Evolutionary conservation across 2,329 filamentous ascomycete species (phyloP).

Genomic region (Fusarium sp.): DNA sequence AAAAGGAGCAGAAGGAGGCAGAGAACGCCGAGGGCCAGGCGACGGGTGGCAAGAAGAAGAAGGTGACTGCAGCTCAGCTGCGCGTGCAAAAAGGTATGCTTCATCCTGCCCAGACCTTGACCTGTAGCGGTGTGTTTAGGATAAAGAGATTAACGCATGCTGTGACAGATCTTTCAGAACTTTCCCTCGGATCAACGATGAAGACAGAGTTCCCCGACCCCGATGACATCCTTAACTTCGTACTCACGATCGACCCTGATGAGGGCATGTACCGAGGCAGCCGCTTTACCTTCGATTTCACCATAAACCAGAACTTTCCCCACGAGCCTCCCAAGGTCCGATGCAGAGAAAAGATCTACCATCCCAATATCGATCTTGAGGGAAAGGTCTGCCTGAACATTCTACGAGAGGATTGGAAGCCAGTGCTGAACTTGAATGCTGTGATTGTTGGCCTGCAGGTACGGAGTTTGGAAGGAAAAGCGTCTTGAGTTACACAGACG

Average conservation of each 20-base stretch:
- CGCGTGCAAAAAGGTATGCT: constrained; percentile 89
- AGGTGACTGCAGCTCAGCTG: constrained; percentile 94
- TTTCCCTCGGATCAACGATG: constrained; percentile 82
- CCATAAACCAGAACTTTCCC: constrained; percentile 93
- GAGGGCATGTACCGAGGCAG: constrained; percentile 90
- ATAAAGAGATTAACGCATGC: constrained; percentile 9
- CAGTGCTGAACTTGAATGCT: constrained; percentile 93
- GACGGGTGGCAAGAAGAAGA: constrained; percentile 89
- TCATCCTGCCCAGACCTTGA: neutral
- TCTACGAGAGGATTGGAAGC: constrained; percentile 97
- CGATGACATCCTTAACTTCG: constrained; percentile 87
- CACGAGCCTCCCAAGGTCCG: constrained; percentile 98
- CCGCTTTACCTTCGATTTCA: constrained; percentile 87
- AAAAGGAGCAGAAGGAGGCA: constrained; percentile 96
- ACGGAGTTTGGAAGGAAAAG: constrained; percentile 24
- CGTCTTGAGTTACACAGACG: neutral
- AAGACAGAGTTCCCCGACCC: constrained; percentile 81
- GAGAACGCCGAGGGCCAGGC: constrained; percentile 79
- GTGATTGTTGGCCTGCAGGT: constrained; percentile 94
- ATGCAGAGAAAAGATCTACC: constrained; percentile 98
- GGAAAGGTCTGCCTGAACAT: constrained; percentile 99
- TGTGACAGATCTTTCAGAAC: constrained; percentile 76
- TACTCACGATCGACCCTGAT: constrained; percentile 82
- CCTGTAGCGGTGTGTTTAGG: neutral
- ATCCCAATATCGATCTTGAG: constrained; percentile 97